These are phyloP conservation scores for Boletellus dicymbophilus DNA, from an alignment of 1,284 basidiomycete species.

Conservation along the genomic window DNA sequence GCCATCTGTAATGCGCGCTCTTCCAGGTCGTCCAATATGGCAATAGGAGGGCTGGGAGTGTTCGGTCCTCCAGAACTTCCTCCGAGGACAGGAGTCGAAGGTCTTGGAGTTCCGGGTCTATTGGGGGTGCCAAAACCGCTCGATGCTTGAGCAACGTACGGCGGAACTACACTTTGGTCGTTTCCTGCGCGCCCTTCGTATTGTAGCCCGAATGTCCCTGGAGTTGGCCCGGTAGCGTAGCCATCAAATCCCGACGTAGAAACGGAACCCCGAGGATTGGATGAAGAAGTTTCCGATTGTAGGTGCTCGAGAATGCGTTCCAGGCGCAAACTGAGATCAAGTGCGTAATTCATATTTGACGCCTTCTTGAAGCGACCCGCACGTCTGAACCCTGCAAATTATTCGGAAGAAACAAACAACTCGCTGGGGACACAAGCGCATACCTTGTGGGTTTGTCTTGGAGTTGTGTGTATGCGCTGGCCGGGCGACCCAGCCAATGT, in stretches of 20 bases:
- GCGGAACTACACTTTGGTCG: constrained; percentile 25
- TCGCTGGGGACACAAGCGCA: neutral
- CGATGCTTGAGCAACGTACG: constrained; percentile 10
- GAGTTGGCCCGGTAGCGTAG: constrained; percentile 15
- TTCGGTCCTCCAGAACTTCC: constrained; percentile 10
- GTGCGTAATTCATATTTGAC: constrained; percentile 87
- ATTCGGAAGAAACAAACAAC: neutral
- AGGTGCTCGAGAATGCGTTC: constrained; percentile 45
- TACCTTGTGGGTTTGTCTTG: constrained; percentile 34
- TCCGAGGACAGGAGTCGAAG: constrained; percentile 13
- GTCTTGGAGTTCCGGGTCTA: constrained; percentile 23
- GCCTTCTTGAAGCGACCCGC: constrained; percentile 93
- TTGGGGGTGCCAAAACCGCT: constrained; percentile 25
- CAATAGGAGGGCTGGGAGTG: constrained; percentile 11
- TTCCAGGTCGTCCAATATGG: constrained; percentile 58
- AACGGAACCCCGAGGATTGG: constrained; percentile 23
- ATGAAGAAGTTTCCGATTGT: constrained; percentile 32
- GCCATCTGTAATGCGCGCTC: constrained; percentile 67
- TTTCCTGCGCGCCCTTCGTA: constrained; percentile 30
- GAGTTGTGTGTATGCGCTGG: constrained; percentile 61
- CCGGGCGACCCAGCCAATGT: constrained; percentile 83
- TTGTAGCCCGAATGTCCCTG: constrained; percentile 30
- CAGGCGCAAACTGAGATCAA: constrained; percentile 69
- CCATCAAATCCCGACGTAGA: constrained; percentile 23
- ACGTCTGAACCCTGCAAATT: constrained; percentile 62